Evolutionary conservation across 2,329 filamentous ascomycete species (phyloP), one percentile per base, ranked within the genome.

Genomic region (Cadophora gregata): DNA sequence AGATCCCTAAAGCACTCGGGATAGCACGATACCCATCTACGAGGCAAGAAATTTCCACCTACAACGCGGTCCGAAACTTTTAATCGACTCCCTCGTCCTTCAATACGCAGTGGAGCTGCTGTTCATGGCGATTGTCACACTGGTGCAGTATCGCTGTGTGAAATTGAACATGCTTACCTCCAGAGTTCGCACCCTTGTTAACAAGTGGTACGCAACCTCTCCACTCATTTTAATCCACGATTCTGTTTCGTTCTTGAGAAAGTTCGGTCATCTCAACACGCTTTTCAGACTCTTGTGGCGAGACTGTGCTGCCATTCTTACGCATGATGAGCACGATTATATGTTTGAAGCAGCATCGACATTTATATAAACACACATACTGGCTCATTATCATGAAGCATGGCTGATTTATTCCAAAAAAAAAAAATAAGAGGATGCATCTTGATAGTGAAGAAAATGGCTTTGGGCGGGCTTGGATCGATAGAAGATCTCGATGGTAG

Each of bases 211-310:
- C 65, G 78, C 76, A 1, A 79, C 42, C 2, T 78, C 76, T 6
- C 66, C 67, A 0, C 70, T 80, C 3, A 71, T 79, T 8, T 62
- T 79, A 6, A 25, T 79, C 7, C 76, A 78, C 42, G 79, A 74
- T 79, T 48, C n/a, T n/a, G n/a, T 78, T 75, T 64, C 77, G 78
- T n/a, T 74, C 75, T 7, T 68, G 78, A 27, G 77, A 80, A 65
- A 69, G 72, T 78, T 79, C 62, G 59, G 62, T 72, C 70, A 51
- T 69, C 69, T 66, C 72, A 1, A 47, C 73, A 25, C 77, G 74
- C 42, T n/a, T 59, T 21, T 50, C 25, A n/a, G 27, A 31, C 8
- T n/a, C 29, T 16, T 59, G 55, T 25, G 55, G 59, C 61, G 27
- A 63, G 69, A 42, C 64, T 79, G 77, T 63, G 71, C 69, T 12